These are phyloP conservation scores for Fusarium paranaense DNA, from an alignment of 2,329 filamentous ascomycete genomes.

Conservation along the genomic window DNA sequence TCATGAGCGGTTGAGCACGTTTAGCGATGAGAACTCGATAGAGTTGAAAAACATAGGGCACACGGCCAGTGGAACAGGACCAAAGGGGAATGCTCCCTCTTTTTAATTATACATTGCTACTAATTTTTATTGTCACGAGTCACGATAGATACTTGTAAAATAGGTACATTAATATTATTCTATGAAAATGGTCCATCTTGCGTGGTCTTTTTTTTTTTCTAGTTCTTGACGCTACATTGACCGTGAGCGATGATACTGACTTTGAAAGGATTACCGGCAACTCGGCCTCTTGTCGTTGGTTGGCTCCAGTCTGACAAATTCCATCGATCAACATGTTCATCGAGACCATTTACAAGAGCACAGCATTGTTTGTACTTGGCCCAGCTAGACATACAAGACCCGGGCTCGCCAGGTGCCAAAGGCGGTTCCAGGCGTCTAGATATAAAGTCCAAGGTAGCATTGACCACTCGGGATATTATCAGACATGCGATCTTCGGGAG, in stretches of 20 bases:
- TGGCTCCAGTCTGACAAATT: background rate
- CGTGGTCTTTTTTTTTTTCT: background rate
- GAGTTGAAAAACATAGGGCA: slow-evolving; percentile 29
- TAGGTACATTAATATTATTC: background rate
- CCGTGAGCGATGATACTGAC: background rate
- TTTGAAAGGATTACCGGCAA: background rate
- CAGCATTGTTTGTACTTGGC: background rate
- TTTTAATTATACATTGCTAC: background rate
- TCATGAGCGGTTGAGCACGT: slow-evolving; percentile 37
- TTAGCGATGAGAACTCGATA: slow-evolving; percentile 37
- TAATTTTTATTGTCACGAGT: background rate
- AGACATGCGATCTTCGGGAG: background rate
- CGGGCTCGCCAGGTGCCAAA: background rate
- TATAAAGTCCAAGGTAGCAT: background rate
- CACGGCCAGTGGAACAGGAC: background rate
- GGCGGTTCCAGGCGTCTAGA: background rate
- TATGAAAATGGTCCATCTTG: background rate
- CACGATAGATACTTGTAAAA: background rate
- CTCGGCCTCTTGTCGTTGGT: background rate
- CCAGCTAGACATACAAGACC: background rate
- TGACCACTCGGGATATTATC: background rate
- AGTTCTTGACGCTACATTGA: background rate
- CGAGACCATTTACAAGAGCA: background rate
- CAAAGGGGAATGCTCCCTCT: background rate
- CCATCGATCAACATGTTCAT: background rate